These are phyloP conservation scores for Candida easanensis DNA, from an alignment of 805 yeast species.

Conservation along the genomic window DNA sequence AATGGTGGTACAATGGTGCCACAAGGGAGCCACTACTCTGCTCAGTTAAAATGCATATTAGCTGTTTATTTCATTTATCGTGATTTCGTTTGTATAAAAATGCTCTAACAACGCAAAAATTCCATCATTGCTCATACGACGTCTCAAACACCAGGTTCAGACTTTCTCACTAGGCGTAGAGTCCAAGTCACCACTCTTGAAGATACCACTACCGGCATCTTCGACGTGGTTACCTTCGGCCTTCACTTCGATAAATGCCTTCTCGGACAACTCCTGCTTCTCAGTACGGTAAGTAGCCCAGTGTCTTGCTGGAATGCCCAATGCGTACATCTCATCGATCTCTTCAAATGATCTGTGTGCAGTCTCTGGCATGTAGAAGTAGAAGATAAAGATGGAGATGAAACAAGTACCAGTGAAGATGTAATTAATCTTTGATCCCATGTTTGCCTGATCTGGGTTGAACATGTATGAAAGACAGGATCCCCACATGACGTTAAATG, in stretches of 20 bases:
- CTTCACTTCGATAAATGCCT: neutral
- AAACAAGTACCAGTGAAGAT: conserved; percentile 37
- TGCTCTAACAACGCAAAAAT: too few relatives aligned
- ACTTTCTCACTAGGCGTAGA: too few relatives aligned
- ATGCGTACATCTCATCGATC: conserved; percentile 47
- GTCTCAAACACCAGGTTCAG: too few relatives aligned
- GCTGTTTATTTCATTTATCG: too few relatives aligned
- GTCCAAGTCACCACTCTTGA: too few relatives aligned
- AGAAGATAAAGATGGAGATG: conserved; percentile 35
- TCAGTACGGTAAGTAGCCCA: conserved; percentile 14
- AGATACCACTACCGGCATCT: too few relatives aligned
- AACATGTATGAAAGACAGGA: conserved; percentile 42
- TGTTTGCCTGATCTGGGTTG: conserved; percentile 38
- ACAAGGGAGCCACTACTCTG: too few relatives aligned
- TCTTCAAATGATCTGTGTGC: conserved; percentile 51
- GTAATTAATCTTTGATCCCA: conserved; percentile 41
- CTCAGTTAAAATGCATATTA: too few relatives aligned
- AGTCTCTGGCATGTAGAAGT: conserved; percentile 52
- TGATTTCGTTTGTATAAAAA: too few relatives aligned
- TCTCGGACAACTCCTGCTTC: too few relatives aligned
- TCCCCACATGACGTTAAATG: conserved; percentile 31
- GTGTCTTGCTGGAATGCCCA: conserved; percentile 26
- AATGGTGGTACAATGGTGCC: too few relatives aligned
- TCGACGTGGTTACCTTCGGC: neutral
- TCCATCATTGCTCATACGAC: too few relatives aligned